Evolutionary conservation across 495 filamentous ascomycete species (phyloP).

Genomic region (Tuber indicum): DNA sequence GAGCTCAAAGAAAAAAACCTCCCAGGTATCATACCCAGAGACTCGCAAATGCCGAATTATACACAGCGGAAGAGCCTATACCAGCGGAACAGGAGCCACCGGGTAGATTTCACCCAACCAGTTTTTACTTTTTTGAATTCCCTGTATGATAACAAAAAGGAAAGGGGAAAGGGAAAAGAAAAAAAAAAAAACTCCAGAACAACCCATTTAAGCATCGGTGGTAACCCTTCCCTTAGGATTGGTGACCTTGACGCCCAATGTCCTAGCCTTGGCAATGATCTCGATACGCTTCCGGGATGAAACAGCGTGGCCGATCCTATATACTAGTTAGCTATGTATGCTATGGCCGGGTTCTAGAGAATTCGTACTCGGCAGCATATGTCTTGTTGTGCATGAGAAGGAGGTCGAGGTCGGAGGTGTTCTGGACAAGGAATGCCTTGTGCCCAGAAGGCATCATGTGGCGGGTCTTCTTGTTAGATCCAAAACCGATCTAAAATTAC

Average conservation of each 20-base stretch:
- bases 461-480: conserved; percentile 95
- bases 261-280: conserved; percentile 91
- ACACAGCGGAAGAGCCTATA: conserved; percentile 5
- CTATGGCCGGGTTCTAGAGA: background rate
- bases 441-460: conserved; percentile 99
- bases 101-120: conserved; percentile 15
- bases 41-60: background rate
- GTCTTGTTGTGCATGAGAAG: conserved; percentile 99
- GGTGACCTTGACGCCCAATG: conserved; percentile 97
- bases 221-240: conserved; percentile 98
- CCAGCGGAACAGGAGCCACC: conserved; percentile 5
- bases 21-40: background rate
- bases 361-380: conserved; percentile 90
- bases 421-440: conserved; percentile 99
- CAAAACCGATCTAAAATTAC: conserved; percentile 77
- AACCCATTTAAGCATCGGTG: conserved; percentile 71
- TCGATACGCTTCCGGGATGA: conserved; percentile 97
- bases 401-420: conserved; percentile 88
- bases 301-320: conserved; percentile 90
- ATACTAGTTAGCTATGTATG: conserved; percentile 28
- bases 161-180: background rate
- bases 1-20: background rate
- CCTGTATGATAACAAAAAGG: conserved; percentile 33
- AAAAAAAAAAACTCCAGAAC: conserved; percentile 12
- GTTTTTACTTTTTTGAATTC: conserved; percentile 32